Percentiles rank a stretch among this genome's conserved stretches.
Evolutionary conservation across 345 rosid genomes (phyloP).

Genomic region (Citrus glauca): DNA sequence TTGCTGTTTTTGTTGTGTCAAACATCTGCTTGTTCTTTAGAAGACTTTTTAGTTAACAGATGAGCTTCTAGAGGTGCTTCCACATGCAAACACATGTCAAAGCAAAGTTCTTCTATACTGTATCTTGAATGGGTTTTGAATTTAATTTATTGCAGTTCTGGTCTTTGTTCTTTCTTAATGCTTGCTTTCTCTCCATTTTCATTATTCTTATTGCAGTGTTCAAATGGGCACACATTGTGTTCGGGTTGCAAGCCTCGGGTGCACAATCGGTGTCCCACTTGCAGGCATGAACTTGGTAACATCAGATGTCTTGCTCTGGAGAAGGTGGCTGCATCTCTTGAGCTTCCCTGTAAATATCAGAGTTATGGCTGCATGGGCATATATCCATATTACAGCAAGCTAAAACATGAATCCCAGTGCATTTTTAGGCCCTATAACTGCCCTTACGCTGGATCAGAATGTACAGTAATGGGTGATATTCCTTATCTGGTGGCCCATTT

Average conservation of each 20-base stretch:
- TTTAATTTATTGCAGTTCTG: background rate
- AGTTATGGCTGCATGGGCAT: constrained; percentile 67
- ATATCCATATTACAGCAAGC: constrained; percentile 83
- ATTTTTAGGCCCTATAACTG: constrained; percentile 65
- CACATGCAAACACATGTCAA: background rate
- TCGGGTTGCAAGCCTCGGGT: constrained; percentile 82
- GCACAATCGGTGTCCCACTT: constrained; percentile 80
- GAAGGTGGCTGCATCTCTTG: constrained; percentile 83
- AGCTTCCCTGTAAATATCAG: constrained; percentile 82
- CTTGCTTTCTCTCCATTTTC: constrained; percentile 1
- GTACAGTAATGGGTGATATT: constrained; percentile 71
- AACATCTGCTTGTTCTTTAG: background rate
- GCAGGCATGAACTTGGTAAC: constrained; percentile 84
- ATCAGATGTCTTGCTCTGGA: constrained; percentile 85
- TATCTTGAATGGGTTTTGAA: background rate
- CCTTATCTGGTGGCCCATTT: constrained; percentile 69
- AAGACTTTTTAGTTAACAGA: background rate
- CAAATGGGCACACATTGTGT: constrained; percentile 78
- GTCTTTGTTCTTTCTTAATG: background rate
- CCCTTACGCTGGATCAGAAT: constrained; percentile 81
- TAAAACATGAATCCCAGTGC: constrained; percentile 73
- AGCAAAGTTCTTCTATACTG: background rate
- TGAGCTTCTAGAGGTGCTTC: background rate
- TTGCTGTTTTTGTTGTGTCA: background rate
- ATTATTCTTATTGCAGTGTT: constrained; percentile 45